Evolutionary conservation across 2,329 filamentous ascomycete species (phyloP), one percentile per base, ranked within the genome.

Genomic region (Alternaria tenuissima): DNA sequence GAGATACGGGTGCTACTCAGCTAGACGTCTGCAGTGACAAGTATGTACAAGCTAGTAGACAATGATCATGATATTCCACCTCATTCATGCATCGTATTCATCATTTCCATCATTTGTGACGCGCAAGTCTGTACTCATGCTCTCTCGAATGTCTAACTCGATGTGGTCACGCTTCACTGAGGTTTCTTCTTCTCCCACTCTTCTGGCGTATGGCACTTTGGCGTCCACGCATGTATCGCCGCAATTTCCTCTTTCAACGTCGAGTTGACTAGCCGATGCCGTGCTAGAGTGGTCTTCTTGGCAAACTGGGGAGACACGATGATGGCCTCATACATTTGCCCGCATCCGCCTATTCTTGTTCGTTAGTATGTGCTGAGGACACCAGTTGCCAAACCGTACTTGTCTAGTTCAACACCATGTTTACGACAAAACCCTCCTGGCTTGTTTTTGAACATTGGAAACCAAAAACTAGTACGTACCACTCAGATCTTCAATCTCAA

Each of bases 171-270:
- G 16, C 8, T 43, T 67, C 55, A 72, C 63, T 78, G 75, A 6
- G 70, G 74, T 63, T 86, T 84, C 79, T 90, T 86, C 79, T 87
- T 88, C 81, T 92, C 87, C 88, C 91, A 96, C 82, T 97, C 92
- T 72, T 93, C 92, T 0, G 92, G 92, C 8, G 94, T 97, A 82
- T 93, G 91, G 78, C 94, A 97, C 81, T 93, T 96, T 28, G 93
- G 92, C 57, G 92, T 96, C 94, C 94, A 97, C 39, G 94, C 94
- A 82, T 97, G 94, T 70, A 97, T 96, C 66, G 87, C 87, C 16
- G 92, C 91, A 77, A 97, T 96, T 81, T 97, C 93, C 47, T 89
- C 87, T 82, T 93, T 94, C 70, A 97, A 84, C 5, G 89, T 88
- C 16, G 86, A 86, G 80, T 97, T 97, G 70, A 96, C 93, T 64